Base-by-base conservation (phyloP, 768 basidiomycete species). In the Cystobasidium ongulense region DNA sequence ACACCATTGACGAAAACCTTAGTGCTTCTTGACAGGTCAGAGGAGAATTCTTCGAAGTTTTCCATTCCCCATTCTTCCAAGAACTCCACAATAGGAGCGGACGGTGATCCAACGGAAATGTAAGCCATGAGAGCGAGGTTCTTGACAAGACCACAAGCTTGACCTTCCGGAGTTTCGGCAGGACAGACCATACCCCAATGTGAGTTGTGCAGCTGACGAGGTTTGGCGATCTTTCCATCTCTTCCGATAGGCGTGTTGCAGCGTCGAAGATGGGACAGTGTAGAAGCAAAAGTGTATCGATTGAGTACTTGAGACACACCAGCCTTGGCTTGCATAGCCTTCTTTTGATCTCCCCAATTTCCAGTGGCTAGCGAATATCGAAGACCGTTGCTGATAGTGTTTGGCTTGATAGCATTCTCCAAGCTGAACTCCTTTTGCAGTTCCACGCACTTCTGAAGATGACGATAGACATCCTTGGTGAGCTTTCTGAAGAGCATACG, bases 151-250 rank as follows among this genome's bases (percentile, higher is more conserved):
- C 96, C 96, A 82, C 96, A 99, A 75, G 96, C 96, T 81, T 98
- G 96, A 57, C 96, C 96, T 87, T 99, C 96, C 0, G 96, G 96
- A 1, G 96, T 99, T 82, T 99, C 96, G 43, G 96, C 96, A 52
- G 96, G 96, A 80, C 96, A 99, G 23, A 99, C 96, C 96, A 99
- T 98, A 41, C 96, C 96, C 96, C 96, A 99, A 79, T 99, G 96
- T 0, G 96, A 97, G 79, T 99, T 99, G 82, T 99, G 96, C 70
- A 99, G 84, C 78, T 99, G 96, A 78, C 96, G 96, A 72, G 96
- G 96, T 81, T 98, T 98, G 57, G 96, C 96, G 74, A 98, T 98
- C 83, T 99, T 99, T 72, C 94, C 94, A 81, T 98, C 96, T 74
- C 96, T 89, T 70, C 96, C 96, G 62, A 99, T 87, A 1, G 96